Evolutionary conservation across 441 rosid species (phyloP).

Genomic region (Aquilaria agallochum): DNA sequence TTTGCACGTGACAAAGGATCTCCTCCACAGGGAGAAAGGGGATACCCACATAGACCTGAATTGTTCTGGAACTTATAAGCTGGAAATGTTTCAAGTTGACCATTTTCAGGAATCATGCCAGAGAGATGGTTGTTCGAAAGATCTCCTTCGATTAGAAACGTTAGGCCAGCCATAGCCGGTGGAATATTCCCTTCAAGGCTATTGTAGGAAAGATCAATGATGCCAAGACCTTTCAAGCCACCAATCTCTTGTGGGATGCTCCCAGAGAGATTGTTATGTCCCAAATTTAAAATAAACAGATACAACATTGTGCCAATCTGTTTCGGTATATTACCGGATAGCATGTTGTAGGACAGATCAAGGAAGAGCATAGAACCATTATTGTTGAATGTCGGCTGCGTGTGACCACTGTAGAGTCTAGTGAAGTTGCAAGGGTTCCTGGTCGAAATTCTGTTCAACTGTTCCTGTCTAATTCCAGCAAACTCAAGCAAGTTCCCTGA

Average conservation of each 20-base stretch:
- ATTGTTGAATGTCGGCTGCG: slow-evolving; percentile 71
- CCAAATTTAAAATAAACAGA: slow-evolving; percentile 77
- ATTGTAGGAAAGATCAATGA: slow-evolving; percentile 83
- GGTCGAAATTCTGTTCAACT: slow-evolving; percentile 50
- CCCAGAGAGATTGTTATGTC: slow-evolving; percentile 69
- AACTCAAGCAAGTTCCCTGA: slow-evolving; percentile 89
- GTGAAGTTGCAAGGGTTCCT: slow-evolving; percentile 81
- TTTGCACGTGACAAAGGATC: slow-evolving; percentile 14
- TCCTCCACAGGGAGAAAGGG: slow-evolving; percentile 52
- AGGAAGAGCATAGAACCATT: slow-evolving; percentile 94
- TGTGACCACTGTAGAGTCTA: slow-evolving; percentile 63
- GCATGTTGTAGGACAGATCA: slow-evolving; percentile 71
- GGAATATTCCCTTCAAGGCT: slow-evolving; percentile 61
- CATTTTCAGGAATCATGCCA: slow-evolving; percentile 76
- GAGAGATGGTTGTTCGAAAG: slow-evolving; percentile 65
- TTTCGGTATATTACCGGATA: slow-evolving; percentile 71
- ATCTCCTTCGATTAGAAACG: slow-evolving; percentile 67
- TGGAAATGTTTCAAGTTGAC: slow-evolving; percentile 85
- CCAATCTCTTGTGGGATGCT: slow-evolving; percentile 75
- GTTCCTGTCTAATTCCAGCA: slow-evolving; percentile 69
- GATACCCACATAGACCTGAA: slow-evolving; percentile 87
- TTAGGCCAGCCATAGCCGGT: slow-evolving; percentile 48
- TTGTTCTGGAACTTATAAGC: slow-evolving; percentile 62
- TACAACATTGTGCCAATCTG: slow-evolving; percentile 75
- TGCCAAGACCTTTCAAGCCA: slow-evolving; percentile 51